Conservation (phyloP, 495 filamentous ascomycete species). For the Penicillium macrosclerotiorum region DNA sequence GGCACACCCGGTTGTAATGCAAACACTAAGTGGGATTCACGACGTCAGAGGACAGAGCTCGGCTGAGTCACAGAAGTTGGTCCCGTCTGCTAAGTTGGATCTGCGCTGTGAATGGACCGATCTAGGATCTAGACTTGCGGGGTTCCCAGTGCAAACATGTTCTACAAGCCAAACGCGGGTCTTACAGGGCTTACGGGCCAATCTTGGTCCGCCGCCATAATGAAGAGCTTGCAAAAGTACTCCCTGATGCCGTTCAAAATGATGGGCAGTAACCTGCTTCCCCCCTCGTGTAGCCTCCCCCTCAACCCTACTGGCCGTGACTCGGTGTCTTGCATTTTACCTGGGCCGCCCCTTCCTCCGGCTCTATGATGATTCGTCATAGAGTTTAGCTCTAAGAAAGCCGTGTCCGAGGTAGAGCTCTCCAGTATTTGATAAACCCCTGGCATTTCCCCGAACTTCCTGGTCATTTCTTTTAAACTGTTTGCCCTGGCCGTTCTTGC, state of each 20-base stretch:
- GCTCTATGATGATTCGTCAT: constrained; percentile 26
- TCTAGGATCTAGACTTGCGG: constrained; percentile 27
- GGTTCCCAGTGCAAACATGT: constrained; percentile 26
- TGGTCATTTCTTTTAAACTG: not conserved
- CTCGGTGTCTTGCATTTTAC: too few relatives aligned
- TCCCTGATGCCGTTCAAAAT: not conserved
- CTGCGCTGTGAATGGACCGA: constrained; percentile 3
- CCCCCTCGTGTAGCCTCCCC: not conserved
- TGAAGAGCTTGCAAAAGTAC: not conserved
- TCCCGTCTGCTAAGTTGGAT: constrained; percentile 17
- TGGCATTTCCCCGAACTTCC: not conserved
- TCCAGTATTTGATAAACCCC: not conserved
- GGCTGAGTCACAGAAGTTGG: constrained; percentile 13
- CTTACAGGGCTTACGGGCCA: not conserved
- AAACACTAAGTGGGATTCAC: constrained; percentile 17
- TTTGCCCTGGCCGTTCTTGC: not conserved
- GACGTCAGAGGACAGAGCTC: constrained; percentile 15
- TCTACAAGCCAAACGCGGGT: constrained; percentile 18
- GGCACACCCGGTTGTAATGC: constrained; percentile 11
- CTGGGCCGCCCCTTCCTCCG: not conserved
- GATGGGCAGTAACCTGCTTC: constrained; percentile 1
- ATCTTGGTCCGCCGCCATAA: constrained; percentile 1
- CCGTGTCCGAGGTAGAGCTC: constrained; percentile 8
- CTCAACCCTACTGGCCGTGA: not conserved
- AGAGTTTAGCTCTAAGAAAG: constrained; percentile 17